Conservation (phyloP, 1,284 basidiomycete genomes). For the Vanrija humicola region DNA sequence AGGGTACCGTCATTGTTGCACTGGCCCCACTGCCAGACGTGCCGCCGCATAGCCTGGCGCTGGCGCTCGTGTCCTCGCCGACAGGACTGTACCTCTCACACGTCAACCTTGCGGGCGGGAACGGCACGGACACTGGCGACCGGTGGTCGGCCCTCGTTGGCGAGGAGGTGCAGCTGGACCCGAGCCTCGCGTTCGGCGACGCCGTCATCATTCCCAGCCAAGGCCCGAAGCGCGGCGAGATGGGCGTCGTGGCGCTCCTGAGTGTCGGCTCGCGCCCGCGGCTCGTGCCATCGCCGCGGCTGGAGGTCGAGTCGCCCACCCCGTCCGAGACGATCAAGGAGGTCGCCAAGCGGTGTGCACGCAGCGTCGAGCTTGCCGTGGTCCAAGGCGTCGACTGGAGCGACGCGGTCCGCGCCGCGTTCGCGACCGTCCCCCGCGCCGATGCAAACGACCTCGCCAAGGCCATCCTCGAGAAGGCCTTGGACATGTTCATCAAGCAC, state of each 20-base stretch:
- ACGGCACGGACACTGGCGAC: slow-evolving; percentile 4
- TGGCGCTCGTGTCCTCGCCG: slow-evolving; percentile 24
- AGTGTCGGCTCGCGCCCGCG: slow-evolving; percentile 4
- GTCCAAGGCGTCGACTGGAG: slow-evolving; percentile 33
- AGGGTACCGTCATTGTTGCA: slow-evolving; percentile 20
- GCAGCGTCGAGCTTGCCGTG: slow-evolving; percentile 22
- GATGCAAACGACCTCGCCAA: slow-evolving; percentile 17
- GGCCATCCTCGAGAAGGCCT: slow-evolving; percentile 12
- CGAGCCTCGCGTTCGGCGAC: slow-evolving; percentile 2
- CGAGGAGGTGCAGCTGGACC: slow-evolving; percentile 8
- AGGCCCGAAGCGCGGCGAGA: slow-evolving; percentile 26
- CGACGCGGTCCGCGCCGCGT: slow-evolving; percentile 32
- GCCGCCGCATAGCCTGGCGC: slow-evolving; percentile 20
- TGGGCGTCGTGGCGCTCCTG: slow-evolving; percentile 28
- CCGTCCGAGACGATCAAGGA: slow-evolving; percentile 10
- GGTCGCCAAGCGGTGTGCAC: slow-evolving; percentile 22
- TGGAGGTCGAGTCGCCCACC: slow-evolving; percentile 4
- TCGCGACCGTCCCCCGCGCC: slow-evolving; percentile 12
- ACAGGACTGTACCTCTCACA: slow-evolving; percentile 17
- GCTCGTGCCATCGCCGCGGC: slow-evolving; percentile 10
- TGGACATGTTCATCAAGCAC: slow-evolving; percentile 15
- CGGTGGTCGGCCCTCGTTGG: slow-evolving; percentile 13
- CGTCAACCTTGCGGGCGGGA: slow-evolving; percentile 19
- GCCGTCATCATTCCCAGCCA: slow-evolving; percentile 18
- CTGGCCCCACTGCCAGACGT: slow-evolving; percentile 25